These are phyloP conservation scores for Boletus semigastroideus DNA, from an alignment of 1,284 basidiomycete species.

Conservation along the genomic window DNA sequence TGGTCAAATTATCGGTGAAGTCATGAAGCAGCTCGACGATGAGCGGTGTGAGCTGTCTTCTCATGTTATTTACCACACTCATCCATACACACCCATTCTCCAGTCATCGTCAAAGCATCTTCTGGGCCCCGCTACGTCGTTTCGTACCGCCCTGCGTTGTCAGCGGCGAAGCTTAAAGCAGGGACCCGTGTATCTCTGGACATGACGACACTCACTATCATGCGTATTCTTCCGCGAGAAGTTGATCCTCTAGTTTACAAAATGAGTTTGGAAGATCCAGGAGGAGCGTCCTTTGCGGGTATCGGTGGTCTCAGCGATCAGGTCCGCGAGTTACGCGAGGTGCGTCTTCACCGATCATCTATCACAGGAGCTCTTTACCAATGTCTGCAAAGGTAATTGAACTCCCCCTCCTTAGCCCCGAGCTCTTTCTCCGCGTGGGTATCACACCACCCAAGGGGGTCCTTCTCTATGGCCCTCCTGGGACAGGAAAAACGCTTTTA, in stretches of 20 bases:
- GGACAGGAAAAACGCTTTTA: slow-evolving; percentile 94
- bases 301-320: slow-evolving; percentile 97
- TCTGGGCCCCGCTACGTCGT: slow-evolving; percentile 99
- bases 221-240: slow-evolving; percentile 97
- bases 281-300: slow-evolving; percentile 93
- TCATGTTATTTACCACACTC: slow-evolving; percentile 1
- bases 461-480: slow-evolving; percentile 90
- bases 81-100: background rate
- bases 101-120: slow-evolving; percentile 99
- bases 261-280: slow-evolving; percentile 98
- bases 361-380: background rate
- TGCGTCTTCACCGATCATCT: slow-evolving; percentile 35
- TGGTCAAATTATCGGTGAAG: slow-evolving; percentile 98
- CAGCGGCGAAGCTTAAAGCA: slow-evolving; percentile 90
- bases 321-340: slow-evolving; percentile 94
- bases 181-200: slow-evolving; percentile 97
- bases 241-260: slow-evolving; percentile 99
- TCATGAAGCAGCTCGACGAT: slow-evolving; percentile 98
- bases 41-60: slow-evolving; percentile 77
- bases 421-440: slow-evolving; percentile 92
- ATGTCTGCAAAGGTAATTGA: slow-evolving; percentile 79
- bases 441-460: slow-evolving; percentile 97
- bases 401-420: slow-evolving; percentile 92
- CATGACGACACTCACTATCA: slow-evolving; percentile 99
- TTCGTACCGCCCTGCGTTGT: slow-evolving; percentile 92